Conservation (phyloP, 441 rosid species). For the Pelargonium australe region DNA sequence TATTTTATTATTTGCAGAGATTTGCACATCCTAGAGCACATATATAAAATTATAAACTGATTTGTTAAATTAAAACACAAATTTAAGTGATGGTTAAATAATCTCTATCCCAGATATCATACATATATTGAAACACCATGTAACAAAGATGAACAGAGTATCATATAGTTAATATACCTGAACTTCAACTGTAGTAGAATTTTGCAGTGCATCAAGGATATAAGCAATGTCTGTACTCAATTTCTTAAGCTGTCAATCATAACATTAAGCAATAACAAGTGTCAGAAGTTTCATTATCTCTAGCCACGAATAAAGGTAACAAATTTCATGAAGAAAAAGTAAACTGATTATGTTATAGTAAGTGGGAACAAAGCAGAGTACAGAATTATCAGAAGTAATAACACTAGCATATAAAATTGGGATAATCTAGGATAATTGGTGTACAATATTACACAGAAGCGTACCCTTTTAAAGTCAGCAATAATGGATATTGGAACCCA, state of each 20-base stretch:
- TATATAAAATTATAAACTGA: neutral
- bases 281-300: neutral
- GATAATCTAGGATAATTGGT: constrained; percentile 11
- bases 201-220: constrained; percentile 66
- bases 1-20: neutral
- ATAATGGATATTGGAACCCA: constrained; percentile 71
- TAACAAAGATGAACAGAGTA: neutral
- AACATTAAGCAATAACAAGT: neutral
- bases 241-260: constrained; percentile 55
- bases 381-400: neutral
- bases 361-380: constrained; percentile 7
- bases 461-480: constrained; percentile 88
- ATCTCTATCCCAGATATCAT: neutral
- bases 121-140: constrained; percentile 1
- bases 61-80: too few relatives aligned
- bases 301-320: neutral
- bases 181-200: constrained; percentile 63
- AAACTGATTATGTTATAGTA: neutral
- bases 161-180: constrained; percentile 48
- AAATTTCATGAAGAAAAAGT: neutral
- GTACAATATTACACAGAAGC: constrained; percentile 12
- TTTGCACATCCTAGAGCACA: neutral
- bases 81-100: neutral
- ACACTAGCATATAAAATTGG: neutral
- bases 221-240: constrained; percentile 66